Evolutionary conservation across 371 early-diverging fungal genomes (phyloP).

Genomic region (Mucor piriformis): DNA sequence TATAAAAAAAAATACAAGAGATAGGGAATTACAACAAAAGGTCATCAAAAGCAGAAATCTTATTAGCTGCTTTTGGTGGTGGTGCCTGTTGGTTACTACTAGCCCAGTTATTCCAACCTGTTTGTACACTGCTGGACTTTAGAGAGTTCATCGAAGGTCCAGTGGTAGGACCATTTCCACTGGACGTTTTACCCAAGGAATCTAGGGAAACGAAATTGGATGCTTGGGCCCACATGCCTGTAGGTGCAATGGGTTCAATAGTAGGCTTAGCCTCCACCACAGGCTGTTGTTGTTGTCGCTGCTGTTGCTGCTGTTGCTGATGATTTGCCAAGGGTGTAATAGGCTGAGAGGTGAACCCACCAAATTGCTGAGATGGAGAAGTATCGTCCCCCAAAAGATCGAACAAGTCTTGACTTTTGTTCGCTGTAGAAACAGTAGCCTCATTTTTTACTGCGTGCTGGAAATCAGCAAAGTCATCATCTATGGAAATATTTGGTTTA

Average conservation of each 20-base stretch:
- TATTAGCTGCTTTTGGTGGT: constrained; percentile 18
- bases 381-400: constrained; percentile 46
- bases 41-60: constrained; percentile 45
- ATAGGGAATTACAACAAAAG: constrained; percentile 27
- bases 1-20: neutral
- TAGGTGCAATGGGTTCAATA: neutral
- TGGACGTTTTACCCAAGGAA: constrained; percentile 54
- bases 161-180: constrained; percentile 28
- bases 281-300: constrained; percentile 19
- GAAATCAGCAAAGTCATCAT: constrained; percentile 67
- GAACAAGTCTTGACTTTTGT: constrained; percentile 36
- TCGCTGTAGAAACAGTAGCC: constrained; percentile 2
- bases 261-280: neutral
- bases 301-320: constrained; percentile 17
- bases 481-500: neutral
- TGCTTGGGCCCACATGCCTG: constrained; percentile 62
- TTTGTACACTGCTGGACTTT: constrained; percentile 43
- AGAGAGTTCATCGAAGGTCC: constrained; percentile 67
- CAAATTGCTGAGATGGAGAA: constrained; percentile 6
- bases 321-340: constrained; percentile 20
- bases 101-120: constrained; percentile 53
- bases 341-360: neutral
- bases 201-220: constrained; percentile 60
- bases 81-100: constrained; percentile 9
- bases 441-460: constrained; percentile 53